A percentile compares a stretch with the other conserved stretches of the same genome.
phyloP scores from a whole-genome alignment of 495 filamentous ascomycete species.

The Cryomyces antarcticus region DNA sequence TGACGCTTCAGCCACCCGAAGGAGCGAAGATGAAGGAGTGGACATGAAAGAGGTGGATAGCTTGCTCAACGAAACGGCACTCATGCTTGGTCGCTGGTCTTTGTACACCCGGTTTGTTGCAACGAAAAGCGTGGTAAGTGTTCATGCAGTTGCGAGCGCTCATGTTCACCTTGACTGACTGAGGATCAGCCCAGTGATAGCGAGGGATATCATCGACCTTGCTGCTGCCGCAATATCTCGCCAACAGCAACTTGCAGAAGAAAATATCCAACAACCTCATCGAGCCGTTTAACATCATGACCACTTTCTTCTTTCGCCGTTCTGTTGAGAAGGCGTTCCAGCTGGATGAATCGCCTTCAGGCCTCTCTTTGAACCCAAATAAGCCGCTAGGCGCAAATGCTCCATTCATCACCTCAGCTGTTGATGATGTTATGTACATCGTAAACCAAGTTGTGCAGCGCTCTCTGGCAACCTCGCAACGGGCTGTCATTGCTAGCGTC shows the following conservation, averaged over 20 bases:
- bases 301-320: constrained; percentile 86
- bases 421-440: constrained; percentile 99
- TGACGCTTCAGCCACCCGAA: constrained; percentile 28
- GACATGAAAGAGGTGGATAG: constrained; percentile 90
- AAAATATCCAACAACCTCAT: constrained; percentile 58
- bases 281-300: constrained; percentile 66
- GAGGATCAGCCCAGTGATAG: background rate
- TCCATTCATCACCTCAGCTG: constrained; percentile 83
- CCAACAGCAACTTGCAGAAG: constrained; percentile 48
- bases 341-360: constrained; percentile 78
- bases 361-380: constrained; percentile 51
- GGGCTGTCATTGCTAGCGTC: constrained; percentile 50
- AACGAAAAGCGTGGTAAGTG: constrained; percentile 55
- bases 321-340: constrained; percentile 96
- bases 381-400: constrained; percentile 48
- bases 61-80: constrained; percentile 61
- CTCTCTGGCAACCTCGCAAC: constrained; percentile 67
- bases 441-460: constrained; percentile 78
- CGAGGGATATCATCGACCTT: constrained; percentile 9
- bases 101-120: constrained; percentile 78
- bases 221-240: constrained; percentile 44
- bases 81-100: constrained; percentile 89
- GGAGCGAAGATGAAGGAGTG: constrained; percentile 70
- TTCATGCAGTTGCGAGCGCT: constrained; percentile 1
- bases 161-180: no score